These are phyloP conservation scores for Arabidopsis arenosa DNA, from an alignment of 345 rosid genomes.

Conservation along the genomic window DNA sequence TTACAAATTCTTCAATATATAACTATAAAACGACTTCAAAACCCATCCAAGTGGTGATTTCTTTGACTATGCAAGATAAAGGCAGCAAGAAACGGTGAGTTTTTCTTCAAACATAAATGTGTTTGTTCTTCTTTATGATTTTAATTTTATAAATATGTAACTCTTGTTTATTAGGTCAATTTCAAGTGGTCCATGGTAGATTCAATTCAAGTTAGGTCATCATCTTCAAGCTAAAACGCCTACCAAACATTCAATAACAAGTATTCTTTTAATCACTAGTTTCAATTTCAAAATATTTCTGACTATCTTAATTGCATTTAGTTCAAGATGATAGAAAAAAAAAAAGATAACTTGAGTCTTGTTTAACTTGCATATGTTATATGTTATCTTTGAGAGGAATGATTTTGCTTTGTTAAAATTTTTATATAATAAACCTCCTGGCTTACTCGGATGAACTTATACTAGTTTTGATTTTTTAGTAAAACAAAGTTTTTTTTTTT, in stretches of 20 bases:
- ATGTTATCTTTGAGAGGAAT: neutral
- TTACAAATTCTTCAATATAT: conserved; percentile 17
- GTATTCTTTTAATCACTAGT: neutral
- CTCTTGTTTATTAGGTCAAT: conserved; percentile 4
- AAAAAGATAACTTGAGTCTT: conserved; percentile 1
- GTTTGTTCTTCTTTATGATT: neutral
- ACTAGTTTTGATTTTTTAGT: neutral
- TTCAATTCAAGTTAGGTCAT: conserved; percentile 38
- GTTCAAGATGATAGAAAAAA: conserved; percentile 17
- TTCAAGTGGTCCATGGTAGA: conserved; percentile 25
- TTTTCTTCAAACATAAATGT: neutral
- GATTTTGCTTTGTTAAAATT: conserved; percentile 3
- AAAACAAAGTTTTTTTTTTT: neutral
- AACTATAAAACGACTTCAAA: conserved; percentile 7
- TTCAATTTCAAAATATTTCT: neutral
- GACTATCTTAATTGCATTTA: neutral
- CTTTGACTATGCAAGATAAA: conserved; percentile 8
- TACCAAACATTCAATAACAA: conserved; percentile 36
- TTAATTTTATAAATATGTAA: neutral
- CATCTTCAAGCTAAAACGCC: conserved; percentile 28
- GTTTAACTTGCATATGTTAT: conserved; percentile 1
- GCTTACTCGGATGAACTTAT: neutral
- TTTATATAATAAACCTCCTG: neutral
- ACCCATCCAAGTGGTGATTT: conserved; percentile 6
- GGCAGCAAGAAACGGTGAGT: conserved; percentile 20